Percentiles rank a stretch among this genome's conserved stretches.
These are phyloP conservation scores for Podaxis pistillaris DNA, from an alignment of 768 basidiomycete species.

Conservation along the genomic window DNA sequence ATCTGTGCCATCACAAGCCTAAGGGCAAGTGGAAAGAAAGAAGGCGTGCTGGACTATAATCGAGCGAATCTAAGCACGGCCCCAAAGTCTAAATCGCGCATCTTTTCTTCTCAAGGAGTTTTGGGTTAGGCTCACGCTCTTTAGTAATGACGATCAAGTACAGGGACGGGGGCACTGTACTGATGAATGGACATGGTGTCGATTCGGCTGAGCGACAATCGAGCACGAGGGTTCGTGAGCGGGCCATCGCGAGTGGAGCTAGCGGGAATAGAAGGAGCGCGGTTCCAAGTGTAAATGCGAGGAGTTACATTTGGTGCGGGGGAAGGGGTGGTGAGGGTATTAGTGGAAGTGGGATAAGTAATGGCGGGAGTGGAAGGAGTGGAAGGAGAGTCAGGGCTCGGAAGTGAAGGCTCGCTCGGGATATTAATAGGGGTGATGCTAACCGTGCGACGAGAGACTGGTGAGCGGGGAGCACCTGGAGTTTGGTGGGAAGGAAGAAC, in stretches of 20 bases:
- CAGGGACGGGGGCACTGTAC: conserved; percentile 35
- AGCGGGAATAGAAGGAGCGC: conserved; percentile 26
- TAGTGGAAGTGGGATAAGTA: conserved; percentile 23
- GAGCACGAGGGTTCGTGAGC: conserved; percentile 56
- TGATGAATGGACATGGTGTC: conserved; percentile 21
- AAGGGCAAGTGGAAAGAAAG: background rate
- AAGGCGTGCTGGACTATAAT: background rate
- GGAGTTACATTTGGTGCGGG: conserved; percentile 57
- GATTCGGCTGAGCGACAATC: conserved; percentile 59
- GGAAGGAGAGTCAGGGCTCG: conserved; percentile 27
- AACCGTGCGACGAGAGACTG: conserved; percentile 27
- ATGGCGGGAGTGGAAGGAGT: conserved; percentile 26
- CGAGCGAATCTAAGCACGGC: conserved; percentile 1
- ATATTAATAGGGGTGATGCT: conserved; percentile 36
- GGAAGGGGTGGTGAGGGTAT: conserved; percentile 41
- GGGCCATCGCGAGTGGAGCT: conserved; percentile 43
- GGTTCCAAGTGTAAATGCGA: conserved; percentile 54
- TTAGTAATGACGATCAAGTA: conserved; percentile 26
- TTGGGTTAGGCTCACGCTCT: conserved; percentile 14
- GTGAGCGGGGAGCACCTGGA: conserved; percentile 20
- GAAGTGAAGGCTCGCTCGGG: conserved; percentile 27
- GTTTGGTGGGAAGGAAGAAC: conserved; percentile 8
- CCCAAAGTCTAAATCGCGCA: background rate
- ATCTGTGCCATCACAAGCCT: conserved; percentile 6
- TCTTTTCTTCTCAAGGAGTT: conserved; percentile 1